Conservation (phyloP, 495 filamentous ascomycete genomes). For the Corynascus novoguineensis region DNA sequence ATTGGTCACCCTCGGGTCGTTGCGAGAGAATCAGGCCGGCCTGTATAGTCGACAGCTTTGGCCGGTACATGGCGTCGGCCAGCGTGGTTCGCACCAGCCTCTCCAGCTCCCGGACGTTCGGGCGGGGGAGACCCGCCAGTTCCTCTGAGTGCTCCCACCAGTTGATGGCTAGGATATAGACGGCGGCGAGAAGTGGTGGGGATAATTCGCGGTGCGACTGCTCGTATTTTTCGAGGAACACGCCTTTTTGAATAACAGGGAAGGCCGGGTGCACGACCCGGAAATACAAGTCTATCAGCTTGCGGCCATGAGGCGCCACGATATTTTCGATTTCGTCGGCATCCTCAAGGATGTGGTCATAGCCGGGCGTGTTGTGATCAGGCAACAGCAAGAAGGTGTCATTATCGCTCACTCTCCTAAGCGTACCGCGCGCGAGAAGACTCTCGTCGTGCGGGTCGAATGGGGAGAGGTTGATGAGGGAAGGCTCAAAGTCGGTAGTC, state of each 20-base stretch:
- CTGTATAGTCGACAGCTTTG: constrained; percentile 91
- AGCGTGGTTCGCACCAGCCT: constrained; percentile 67
- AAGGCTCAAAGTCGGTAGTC: constrained; percentile 68
- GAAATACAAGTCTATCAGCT: constrained; percentile 82
- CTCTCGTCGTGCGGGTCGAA: constrained; percentile 71
- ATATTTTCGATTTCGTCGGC: constrained; percentile 75
- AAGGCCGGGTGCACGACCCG: constrained; percentile 82
- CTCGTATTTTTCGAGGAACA: constrained; percentile 79
- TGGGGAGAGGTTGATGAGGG: constrained; percentile 62
- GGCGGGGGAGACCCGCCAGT: constrained; percentile 57
- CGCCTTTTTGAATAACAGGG: constrained; percentile 80
- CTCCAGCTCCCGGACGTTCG: constrained; percentile 72
- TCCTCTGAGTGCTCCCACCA: constrained; percentile 76
- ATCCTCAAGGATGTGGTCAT: constrained; percentile 57
- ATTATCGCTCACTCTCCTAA: constrained; percentile 73
- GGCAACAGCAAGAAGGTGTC: constrained; percentile 80
- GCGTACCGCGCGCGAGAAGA: constrained; percentile 57
- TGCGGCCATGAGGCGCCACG: constrained; percentile 74
- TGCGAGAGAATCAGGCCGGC: constrained; percentile 86
- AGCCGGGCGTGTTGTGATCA: constrained; percentile 56
- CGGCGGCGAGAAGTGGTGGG: constrained; percentile 76
- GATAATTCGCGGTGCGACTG: constrained; percentile 72
- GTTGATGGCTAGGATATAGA: constrained; percentile 86
- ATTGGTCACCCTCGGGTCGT: constrained; percentile 77
- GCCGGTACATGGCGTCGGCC: constrained; percentile 69